Conservation (phyloP, 108 stramenopile genomes). For the Nitzschia sp. region DNA sequence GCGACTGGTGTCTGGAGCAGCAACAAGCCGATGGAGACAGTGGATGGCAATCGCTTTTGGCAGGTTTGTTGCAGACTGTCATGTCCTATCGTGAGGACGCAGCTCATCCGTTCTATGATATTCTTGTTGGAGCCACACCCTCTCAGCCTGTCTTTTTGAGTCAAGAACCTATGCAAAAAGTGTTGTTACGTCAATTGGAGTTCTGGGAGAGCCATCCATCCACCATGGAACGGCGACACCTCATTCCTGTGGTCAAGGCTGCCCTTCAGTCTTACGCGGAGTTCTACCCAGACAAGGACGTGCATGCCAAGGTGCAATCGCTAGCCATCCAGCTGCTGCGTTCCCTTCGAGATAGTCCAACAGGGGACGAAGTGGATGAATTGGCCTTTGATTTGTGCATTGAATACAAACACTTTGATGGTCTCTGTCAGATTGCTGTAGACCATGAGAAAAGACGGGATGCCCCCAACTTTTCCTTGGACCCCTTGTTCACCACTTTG, state of each 20-base stretch:
- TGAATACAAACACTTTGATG: conserved; percentile 36
- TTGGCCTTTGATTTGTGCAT: conserved; percentile 39
- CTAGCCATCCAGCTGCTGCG: conserved; percentile 30
- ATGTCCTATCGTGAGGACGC: conserved; percentile 25
- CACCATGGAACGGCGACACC: conserved; percentile 1
- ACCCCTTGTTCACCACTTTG: conserved; percentile 33
- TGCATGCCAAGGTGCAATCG: conserved; percentile 22
- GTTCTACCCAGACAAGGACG: conserved; percentile 7
- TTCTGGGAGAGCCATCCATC: conserved; percentile 28
- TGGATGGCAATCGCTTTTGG: conserved; percentile 24
- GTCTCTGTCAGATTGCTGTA: conserved; percentile 39
- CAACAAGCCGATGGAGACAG: conserved; percentile 5
- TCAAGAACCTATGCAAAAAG: conserved; percentile 27
- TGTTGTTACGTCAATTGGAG: conserved; percentile 28
- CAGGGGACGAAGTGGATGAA: conserved; percentile 26
- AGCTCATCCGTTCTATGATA: conserved; percentile 25
- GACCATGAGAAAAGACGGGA: conserved; percentile 42
- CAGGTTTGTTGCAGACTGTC: conserved; percentile 7
- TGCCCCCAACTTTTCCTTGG: conserved; percentile 22
- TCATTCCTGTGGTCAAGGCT: conserved; percentile 24
- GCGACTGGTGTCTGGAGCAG: conserved; percentile 28
- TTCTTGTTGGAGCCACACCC: conserved; percentile 4
- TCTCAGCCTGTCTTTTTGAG: conserved; percentile 29
- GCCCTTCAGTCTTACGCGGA: conserved; percentile 33
- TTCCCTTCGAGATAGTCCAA: background rate